Base-by-base conservation (phyloP, 768 basidiomycete genomes). In the Mycena chlorophos region DNA sequence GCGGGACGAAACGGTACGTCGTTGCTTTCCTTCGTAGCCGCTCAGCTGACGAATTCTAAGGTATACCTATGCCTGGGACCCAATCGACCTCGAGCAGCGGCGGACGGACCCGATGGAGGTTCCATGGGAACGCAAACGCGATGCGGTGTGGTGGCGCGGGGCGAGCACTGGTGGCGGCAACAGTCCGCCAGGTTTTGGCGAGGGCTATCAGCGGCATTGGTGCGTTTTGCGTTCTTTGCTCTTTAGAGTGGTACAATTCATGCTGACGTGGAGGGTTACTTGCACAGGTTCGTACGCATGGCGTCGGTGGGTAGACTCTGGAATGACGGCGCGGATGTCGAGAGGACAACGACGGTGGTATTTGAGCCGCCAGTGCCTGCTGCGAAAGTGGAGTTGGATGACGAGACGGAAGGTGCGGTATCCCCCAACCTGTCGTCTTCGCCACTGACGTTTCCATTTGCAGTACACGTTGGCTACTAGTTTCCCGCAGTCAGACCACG, bases 101-200 rank as follows among this genome's bases (percentile, higher is more conserved):
- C 86, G 85, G 5, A 80, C 89, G 2, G 96, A 98, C 62, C 77
- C 85, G 51, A 89, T 92, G 86, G 95, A 98, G 65, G 69, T 84
- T 1, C 83, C 89, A 1, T 99, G 96, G 96, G 88, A 91, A 51
- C 73, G 87, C 57, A 98, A 98, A 74, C 73, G 76, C n/a, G 83
- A 93, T 67, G 83, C 82, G 66, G 82, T 98, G 38, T 95, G 95
- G 70, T 99, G 96, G 93, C 76, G 97, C 42, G 97, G 97, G 12
- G 93, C 94, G 2, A 96, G 93, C 0, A 98, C 96, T 0, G 97
- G 97, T 52, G 95, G 95, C 1, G 94, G 94, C 27, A 90, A 81
- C 58, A 87, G 87, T 34, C 94, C 94, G 1, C 83, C 85, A 0
- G 94, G 94, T 0, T 96, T 91, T 66, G 74, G 90, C 2, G 73